These are phyloP conservation scores for Boletus rubescentipes DNA, from an alignment of 768 basidiomycete species.

Conservation along the genomic window DNA sequence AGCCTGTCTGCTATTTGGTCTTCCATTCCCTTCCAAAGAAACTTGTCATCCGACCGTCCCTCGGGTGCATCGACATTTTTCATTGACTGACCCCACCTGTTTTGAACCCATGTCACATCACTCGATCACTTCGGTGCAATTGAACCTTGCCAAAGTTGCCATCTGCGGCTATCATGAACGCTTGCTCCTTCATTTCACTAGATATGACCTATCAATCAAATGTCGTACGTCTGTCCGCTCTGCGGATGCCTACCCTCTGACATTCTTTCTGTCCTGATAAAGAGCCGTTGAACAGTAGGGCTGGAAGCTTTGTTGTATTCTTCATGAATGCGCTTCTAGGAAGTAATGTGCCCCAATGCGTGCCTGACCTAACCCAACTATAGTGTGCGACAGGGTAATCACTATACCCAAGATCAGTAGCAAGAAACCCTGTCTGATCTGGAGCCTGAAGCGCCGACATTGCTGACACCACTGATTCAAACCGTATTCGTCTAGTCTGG, in stretches of 20 bases:
- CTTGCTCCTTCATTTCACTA: slow-evolving; percentile 12
- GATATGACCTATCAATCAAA: slow-evolving; percentile 4
- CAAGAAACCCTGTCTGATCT: background rate
- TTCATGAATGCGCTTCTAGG: background rate
- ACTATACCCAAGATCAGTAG: background rate
- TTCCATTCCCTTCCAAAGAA: background rate
- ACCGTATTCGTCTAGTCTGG: background rate
- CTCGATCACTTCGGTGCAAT: background rate
- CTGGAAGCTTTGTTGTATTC: too few relatives aligned
- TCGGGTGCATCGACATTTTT: background rate
- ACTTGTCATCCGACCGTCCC: background rate
- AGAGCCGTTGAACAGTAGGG: background rate
- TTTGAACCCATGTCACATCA: background rate
- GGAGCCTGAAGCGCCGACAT: background rate
- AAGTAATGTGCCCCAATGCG: background rate
- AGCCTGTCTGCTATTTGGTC: slow-evolving; percentile 10
- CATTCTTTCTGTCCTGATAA: background rate
- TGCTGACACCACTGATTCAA: background rate
- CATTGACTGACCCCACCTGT: background rate
- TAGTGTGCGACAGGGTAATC: background rate
- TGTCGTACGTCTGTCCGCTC: background rate
- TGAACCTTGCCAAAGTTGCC: background rate
- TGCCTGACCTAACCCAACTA: background rate
- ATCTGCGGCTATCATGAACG: background rate
- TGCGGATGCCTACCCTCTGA: background rate